Conservation (phyloP, 306 rosid genomes). For the Pueraria montana region DNA sequence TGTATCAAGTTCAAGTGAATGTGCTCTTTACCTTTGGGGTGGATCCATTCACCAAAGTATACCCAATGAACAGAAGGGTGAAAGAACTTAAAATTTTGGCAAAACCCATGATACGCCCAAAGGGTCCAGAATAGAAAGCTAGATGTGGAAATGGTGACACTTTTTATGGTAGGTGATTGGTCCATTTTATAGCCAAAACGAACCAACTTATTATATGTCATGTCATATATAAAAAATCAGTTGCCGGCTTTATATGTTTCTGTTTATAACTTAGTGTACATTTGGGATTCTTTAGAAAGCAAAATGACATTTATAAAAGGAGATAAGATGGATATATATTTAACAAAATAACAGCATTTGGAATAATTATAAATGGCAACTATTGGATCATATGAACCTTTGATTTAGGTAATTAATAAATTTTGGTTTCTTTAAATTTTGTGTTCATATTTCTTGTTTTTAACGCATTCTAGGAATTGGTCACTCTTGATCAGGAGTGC, state of each 20-base stretch:
- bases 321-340: neutral
- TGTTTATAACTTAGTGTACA: constrained; percentile 42
- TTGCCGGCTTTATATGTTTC: constrained; percentile 57
- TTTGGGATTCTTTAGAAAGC: constrained; percentile 37
- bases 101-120: constrained; percentile 46
- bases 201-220: constrained; percentile 8
- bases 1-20: constrained; percentile 22
- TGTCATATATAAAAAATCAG: neutral
- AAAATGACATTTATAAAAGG: constrained; percentile 30
- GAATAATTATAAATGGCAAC: too few relatives aligned
- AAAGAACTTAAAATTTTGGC: constrained; percentile 33
- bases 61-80: constrained; percentile 52
- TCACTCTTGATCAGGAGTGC: too few relatives aligned
- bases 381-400: too few relatives aligned
- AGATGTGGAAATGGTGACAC: constrained; percentile 34
- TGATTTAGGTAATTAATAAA: too few relatives aligned
- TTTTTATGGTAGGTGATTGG: constrained; percentile 7
- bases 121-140: constrained; percentile 30
- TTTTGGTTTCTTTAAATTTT: too few relatives aligned
- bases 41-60: constrained; percentile 57
- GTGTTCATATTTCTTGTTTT: too few relatives aligned
- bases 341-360: too few relatives aligned
- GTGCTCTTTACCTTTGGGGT: constrained; percentile 54
- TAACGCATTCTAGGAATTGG: too few relatives aligned
- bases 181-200: constrained; percentile 53